Conservation (phyloP, 495 filamentous ascomycete genomes). For the Hypoxylon fuscum region DNA sequence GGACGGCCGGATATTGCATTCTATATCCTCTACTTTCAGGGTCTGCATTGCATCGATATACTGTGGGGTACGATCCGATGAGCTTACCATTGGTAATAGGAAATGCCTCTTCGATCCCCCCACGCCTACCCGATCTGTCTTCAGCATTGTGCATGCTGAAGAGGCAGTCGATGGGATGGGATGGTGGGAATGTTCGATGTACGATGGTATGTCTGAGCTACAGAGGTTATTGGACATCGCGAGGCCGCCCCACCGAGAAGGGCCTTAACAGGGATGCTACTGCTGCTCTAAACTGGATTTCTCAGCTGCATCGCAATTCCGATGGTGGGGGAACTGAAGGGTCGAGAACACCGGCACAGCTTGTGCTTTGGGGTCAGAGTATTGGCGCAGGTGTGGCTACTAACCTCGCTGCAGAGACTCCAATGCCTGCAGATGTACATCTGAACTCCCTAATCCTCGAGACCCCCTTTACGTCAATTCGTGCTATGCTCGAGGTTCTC, state of each 20-base stretch:
- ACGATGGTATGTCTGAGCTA: slow-evolving; percentile 75
- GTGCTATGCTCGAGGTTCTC: slow-evolving; percentile 75
- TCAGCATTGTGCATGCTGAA: slow-evolving; percentile 56
- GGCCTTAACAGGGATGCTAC: slow-evolving; percentile 72
- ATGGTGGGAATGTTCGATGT: slow-evolving; percentile 46
- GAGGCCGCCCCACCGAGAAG: slow-evolving; percentile 70
- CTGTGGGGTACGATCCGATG: slow-evolving; percentile 22
- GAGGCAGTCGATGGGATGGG: slow-evolving; percentile 39
- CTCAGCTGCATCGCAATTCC: slow-evolving; percentile 44
- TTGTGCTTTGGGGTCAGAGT: slow-evolving; percentile 84
- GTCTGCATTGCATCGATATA: slow-evolving; percentile 44
- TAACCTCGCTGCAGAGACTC: slow-evolving; percentile 52
- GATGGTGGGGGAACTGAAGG: slow-evolving; percentile 26
- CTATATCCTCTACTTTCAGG: slow-evolving; percentile 69
- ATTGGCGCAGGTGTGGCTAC: slow-evolving; percentile 72
- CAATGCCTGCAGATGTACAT: slow-evolving; percentile 34
- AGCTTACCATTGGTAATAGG: slow-evolving; percentile 52
- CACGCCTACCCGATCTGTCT: slow-evolving; percentile 74
- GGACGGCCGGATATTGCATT: slow-evolving; percentile 36
- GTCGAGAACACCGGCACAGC: slow-evolving; percentile 45
- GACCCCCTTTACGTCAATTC: slow-evolving; percentile 77
- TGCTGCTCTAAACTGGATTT: slow-evolving; percentile 67
- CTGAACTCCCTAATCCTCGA: slow-evolving; percentile 71
- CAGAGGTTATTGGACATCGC: slow-evolving; percentile 82
- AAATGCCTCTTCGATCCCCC: slow-evolving; percentile 74